A percentile compares a stretch with the other conserved stretches of the same genome.
phyloP scores from a whole-genome alignment of 768 basidiomycete genomes.

The Mycena polygramma region DNA sequence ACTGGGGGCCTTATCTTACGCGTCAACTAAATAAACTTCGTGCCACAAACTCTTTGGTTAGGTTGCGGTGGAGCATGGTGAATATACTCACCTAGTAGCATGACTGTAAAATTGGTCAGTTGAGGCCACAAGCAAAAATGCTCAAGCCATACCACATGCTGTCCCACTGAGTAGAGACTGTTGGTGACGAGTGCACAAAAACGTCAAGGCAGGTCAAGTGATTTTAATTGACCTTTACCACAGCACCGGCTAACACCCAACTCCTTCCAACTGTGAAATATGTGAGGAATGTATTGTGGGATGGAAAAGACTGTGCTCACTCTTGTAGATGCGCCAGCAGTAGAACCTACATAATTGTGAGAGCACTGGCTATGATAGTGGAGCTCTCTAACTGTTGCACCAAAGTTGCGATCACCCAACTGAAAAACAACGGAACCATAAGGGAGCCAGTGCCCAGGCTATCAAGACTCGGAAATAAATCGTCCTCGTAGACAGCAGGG shows the following conservation, averaged over 20 bases:
- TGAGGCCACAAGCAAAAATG: not conserved
- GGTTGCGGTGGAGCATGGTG: not conserved
- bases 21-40: no score
- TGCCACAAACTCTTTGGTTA: not conserved
- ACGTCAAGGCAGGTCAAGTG: not conserved
- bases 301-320: not conserved
- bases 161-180: slow-evolving; percentile 35
- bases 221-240: slow-evolving; percentile 5
- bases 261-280: slow-evolving; percentile 31
- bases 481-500: no score
- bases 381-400: slow-evolving; percentile 33
- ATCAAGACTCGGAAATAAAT: slow-evolving; percentile 22
- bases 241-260: slow-evolving; percentile 11
- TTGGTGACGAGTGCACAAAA: not conserved
- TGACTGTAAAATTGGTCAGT: not conserved
- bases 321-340: slow-evolving; percentile 37
- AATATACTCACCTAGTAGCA: not conserved
- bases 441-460: slow-evolving; percentile 11
- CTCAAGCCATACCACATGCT: slow-evolving; percentile 22
- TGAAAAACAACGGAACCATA: slow-evolving; percentile 38
- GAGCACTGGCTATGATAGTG: not conserved
- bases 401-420: slow-evolving; percentile 35
- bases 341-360: slow-evolving; percentile 27
- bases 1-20: no score
- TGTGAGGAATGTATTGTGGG: no score